Evolutionary conservation across 345 rosid species (phyloP).

Genomic region (Eucalyptus tenuipes): DNA sequence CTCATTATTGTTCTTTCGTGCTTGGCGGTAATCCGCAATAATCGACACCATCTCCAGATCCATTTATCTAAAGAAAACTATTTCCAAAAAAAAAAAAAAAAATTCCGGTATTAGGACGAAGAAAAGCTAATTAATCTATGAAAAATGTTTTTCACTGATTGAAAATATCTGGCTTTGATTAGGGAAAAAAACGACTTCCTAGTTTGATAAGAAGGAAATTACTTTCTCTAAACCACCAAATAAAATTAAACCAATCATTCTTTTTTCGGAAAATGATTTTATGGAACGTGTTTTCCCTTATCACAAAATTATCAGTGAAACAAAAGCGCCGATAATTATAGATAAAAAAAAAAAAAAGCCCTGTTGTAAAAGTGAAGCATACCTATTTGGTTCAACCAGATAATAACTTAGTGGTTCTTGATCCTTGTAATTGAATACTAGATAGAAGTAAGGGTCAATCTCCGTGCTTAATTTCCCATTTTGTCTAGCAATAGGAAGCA

Average conservation of each 20-base stretch:
- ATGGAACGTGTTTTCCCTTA: not conserved
- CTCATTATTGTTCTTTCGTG: not conserved
- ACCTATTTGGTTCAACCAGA: accelerated
- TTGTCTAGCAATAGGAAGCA: not conserved
- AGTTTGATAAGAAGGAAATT: not conserved
- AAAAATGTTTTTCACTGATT: accelerated
- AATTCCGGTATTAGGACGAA: not conserved
- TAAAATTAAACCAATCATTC: not conserved
- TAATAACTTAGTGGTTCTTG: not conserved
- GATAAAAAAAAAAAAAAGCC: too few relatives aligned
- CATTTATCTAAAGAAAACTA: not conserved
- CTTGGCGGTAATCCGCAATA: not conserved
- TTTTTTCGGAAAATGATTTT: not conserved
- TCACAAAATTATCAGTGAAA: not conserved
- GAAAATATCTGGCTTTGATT: not conserved
- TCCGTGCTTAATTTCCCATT: not conserved
- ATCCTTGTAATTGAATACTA: not conserved
- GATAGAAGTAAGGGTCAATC: not conserved
- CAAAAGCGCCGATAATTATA: accelerated
- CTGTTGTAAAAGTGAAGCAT: accelerated
- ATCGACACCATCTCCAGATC: not conserved
- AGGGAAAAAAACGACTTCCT: accelerated
- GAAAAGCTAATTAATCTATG: not conserved
- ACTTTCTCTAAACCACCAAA: not conserved
- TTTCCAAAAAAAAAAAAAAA: accelerated